phyloP scores from a whole-genome alignment of 495 filamentous ascomycete species.

The Neurospora discreta region DNA sequence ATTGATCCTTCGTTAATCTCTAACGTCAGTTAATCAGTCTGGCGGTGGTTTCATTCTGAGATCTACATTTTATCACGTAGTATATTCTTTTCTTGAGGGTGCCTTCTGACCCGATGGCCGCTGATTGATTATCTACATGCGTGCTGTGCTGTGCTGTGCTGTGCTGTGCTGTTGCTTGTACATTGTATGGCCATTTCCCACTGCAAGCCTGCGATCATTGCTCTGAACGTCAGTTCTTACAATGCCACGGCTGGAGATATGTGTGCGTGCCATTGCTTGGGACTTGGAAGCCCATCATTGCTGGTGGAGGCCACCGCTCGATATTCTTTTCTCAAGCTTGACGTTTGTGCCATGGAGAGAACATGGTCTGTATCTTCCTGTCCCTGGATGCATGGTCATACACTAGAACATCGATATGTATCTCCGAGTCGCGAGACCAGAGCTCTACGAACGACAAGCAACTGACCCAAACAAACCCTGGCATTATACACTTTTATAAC shows the following conservation, averaged over 20 bases:
- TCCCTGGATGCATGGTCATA: not conserved
- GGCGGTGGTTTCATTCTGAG: slow-evolving; percentile 46
- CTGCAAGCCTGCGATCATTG: not conserved
- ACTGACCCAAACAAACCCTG: not conserved
- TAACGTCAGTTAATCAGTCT: slow-evolving; percentile 38
- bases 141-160: not conserved
- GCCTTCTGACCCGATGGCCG: not conserved
- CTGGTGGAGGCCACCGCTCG: not conserved
- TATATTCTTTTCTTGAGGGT: not conserved
- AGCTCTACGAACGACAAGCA: not conserved
- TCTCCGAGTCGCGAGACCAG: not conserved
- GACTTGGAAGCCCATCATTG: not conserved
- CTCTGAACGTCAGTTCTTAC: not conserved
- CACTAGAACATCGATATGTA: no score
- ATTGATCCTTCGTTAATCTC: slow-evolving; percentile 54
- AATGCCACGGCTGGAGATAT: not conserved
- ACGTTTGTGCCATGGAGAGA: not conserved
- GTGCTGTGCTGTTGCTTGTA: not conserved
- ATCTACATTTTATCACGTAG: slow-evolving; percentile 35
- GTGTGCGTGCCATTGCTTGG: not conserved
- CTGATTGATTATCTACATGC: no score
- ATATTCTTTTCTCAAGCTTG: not conserved
- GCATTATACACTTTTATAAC: not conserved
- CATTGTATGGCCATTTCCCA: not conserved
- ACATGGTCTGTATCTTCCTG: not conserved